These are phyloP conservation scores for Boletellus ananiceps DNA, from an alignment of 768 basidiomycete species.

Conservation along the genomic window DNA sequence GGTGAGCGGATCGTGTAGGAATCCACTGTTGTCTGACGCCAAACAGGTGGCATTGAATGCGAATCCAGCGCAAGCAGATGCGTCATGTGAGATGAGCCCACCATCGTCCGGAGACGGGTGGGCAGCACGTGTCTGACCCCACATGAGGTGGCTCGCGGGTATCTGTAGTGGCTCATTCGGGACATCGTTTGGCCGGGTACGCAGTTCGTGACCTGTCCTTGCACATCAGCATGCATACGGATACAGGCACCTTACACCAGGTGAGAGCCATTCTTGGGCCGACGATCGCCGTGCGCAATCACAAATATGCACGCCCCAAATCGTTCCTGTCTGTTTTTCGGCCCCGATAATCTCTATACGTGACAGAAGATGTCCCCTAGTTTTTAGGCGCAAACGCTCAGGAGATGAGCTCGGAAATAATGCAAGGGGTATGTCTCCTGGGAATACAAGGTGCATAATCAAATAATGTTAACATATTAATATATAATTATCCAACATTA, in stretches of 20 bases:
- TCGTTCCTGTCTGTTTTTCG: background rate
- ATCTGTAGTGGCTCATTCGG: constrained; percentile 7
- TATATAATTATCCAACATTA: no score
- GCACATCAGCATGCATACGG: background rate
- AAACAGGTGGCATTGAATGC: background rate
- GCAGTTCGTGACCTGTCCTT: background rate
- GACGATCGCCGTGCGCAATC: background rate
- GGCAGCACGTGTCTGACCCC: constrained; percentile 8
- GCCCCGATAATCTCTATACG: background rate
- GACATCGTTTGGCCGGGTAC: background rate
- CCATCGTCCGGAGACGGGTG: constrained; percentile 4
- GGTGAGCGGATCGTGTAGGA: background rate
- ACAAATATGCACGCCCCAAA: constrained; percentile 1
- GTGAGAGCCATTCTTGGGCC: constrained; percentile 4
- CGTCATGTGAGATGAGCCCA: constrained; percentile 6
- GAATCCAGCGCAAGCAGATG: constrained; percentile 2
- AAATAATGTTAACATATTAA: no score
- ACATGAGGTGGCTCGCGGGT: no score
- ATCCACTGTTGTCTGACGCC: background rate
- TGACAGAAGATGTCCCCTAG: constrained; percentile 4
- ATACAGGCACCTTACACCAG: background rate
- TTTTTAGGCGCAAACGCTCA: constrained; percentile 1
- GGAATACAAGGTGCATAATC: no score
- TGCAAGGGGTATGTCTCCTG: constrained; percentile 2
- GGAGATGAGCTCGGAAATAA: background rate